These are phyloP conservation scores for Apiospora pterosperma DNA, from an alignment of 2,329 filamentous ascomycete genomes.

Conservation along the genomic window DNA sequence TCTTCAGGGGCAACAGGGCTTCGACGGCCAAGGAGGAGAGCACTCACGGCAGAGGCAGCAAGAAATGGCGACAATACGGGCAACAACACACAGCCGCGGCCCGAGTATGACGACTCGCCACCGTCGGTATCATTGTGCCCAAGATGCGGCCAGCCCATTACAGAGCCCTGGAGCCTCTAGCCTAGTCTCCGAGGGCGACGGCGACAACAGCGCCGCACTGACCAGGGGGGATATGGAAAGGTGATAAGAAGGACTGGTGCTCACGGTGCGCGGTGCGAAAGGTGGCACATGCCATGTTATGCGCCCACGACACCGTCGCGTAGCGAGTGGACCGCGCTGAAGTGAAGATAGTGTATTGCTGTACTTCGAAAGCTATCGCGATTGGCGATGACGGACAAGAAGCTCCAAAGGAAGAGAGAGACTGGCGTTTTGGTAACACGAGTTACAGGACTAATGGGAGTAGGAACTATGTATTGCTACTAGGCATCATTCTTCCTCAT, in stretches of 20 bases:
- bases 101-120: neutral
- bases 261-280: neutral
- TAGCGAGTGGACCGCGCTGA: neutral
- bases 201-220: neutral
- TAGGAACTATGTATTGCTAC: neutral
- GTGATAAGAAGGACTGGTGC: neutral
- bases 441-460: neutral
- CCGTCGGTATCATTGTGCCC: neutral
- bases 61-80: neutral
- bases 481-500: neutral
- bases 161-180: slow-evolving; percentile 1
- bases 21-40: neutral
- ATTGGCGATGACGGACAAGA: neutral
- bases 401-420: neutral
- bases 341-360: neutral
- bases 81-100: neutral
- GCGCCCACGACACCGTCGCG: neutral
- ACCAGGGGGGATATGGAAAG: neutral
- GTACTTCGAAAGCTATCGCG: neutral
- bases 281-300: neutral
- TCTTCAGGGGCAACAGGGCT: neutral
- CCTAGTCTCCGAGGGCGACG: neutral
- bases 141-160: neutral
- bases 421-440: neutral
- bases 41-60: neutral